Evolutionary conservation across 2,329 filamentous ascomycete genomes (phyloP), one percentile per base, ranked within the genome.

Genomic region (Cladosporium sp.): DNA sequence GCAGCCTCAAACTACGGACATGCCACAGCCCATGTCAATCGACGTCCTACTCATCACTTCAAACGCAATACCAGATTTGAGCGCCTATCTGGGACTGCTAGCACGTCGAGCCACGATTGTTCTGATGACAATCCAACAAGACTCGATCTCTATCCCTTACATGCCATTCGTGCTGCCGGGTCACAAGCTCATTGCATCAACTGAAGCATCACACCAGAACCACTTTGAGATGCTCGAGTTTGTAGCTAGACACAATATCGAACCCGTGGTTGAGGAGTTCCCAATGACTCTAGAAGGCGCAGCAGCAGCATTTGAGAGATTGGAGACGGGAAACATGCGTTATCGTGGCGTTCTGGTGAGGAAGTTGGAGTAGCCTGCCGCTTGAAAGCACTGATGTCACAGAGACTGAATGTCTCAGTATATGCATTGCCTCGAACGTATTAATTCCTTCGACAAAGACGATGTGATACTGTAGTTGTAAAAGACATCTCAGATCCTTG

Each of bases 191-290:
- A 74, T 76, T 32, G 72, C 75, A 0, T 75, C 72, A 1, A 77
- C 75, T 0, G 74, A 76, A 63, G 73, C 73, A 2, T 72, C 71
- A 5, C 65, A 69, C 14, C 68, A 72, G 65, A 76, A 74, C 56
- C 74, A 76, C 46, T 60, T 73, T 36, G 69, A 77, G 28, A 83
- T 82, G 81, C 72, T 83, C 13, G 75, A 78, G 11, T 82, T 82
- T 67, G 79, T 78, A 1, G 78, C 77, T 2, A 72, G 72, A 23
- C 76, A 81, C 59, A 66, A 71, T 18, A 79, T 82, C 68, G 78
- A 80, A 72, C 80, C 81, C 1, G 78, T 80, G 67, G 62, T 78
- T n/a, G 77, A 81, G 72, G 73, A 76, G 67, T 82, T 80, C 65
- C 77, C 78, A 0, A 73, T 83, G 74, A 77, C 68, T 0, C 72